Conservation (phyloP, 768 basidiomycete genomes). For the Hortiboletus flavorubellus region DNA sequence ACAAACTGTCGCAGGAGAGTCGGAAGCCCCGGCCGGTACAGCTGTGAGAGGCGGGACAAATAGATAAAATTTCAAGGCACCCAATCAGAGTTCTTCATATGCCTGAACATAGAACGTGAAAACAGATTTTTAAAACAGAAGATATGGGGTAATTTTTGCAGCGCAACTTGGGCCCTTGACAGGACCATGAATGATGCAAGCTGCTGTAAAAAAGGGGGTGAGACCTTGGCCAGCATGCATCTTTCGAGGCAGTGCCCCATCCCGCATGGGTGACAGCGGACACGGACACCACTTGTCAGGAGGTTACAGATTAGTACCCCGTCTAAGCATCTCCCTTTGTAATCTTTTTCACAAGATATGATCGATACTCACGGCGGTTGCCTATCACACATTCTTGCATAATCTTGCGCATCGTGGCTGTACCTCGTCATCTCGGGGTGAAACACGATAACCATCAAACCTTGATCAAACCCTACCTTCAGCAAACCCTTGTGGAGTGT, state of each 20-base stretch:
- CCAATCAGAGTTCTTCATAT: no score
- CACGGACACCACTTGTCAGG: not conserved
- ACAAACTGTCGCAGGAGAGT: not conserved
- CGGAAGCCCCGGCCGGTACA: not conserved
- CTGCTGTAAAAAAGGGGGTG: no score
- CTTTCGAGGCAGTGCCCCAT: not conserved
- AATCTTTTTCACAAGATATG: not conserved
- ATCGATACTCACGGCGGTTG: not conserved
- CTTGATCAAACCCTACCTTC: not conserved
- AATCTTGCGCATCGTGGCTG: not conserved
- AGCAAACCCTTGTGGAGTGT: not conserved
- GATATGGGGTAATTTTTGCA: no score
- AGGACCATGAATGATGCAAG: no score
- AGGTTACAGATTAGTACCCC: not conserved
- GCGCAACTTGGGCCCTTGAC: not conserved
- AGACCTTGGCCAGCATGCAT: not conserved
- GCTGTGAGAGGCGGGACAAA: no score
- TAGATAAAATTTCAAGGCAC: no score
- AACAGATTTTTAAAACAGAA: no score
- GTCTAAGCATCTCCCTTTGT: not conserved
- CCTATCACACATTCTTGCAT: not conserved
- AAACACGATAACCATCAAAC: not conserved
- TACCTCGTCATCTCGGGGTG: not conserved
- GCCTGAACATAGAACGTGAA: no score
- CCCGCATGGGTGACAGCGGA: not conserved